Evolutionary conservation across 164 flowering plant genomes (phyloP).

Genomic region (Umbellularia californica): DNA sequence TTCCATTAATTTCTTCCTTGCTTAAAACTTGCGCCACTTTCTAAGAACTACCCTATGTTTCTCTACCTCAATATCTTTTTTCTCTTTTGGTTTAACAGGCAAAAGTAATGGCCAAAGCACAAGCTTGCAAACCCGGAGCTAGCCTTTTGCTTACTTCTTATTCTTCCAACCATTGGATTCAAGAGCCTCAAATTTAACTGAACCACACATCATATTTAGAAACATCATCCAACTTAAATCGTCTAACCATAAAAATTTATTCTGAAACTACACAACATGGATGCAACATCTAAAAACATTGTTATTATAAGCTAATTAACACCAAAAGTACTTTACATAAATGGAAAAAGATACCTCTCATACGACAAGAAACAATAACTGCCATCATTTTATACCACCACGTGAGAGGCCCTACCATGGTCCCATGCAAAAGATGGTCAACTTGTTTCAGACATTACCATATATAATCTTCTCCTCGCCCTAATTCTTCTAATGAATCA

Average conservation of each 20-base stretch:
- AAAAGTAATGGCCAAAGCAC: no score
- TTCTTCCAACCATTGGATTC: no score
- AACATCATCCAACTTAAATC: no score
- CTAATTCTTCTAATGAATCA: background rate
- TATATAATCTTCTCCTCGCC: background rate
- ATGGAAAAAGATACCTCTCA: background rate
- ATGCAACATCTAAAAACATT: background rate
- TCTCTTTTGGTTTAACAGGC: no score
- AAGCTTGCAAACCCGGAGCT: no score
- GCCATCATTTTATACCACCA: background rate
- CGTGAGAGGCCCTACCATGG: background rate
- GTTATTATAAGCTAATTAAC: background rate
- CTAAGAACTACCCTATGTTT: no score
- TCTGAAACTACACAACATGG: background rate
- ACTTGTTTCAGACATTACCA: conserved; percentile 1
- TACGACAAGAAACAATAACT: background rate
- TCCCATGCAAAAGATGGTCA: conserved; percentile 1
- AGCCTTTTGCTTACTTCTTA: no score
- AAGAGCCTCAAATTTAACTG: no score
- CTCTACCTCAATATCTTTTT: no score
- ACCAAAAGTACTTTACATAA: background rate
- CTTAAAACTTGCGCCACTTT: no score
- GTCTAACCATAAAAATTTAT: background rate
- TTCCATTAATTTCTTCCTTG: no score
- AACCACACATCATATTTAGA: background rate